Evolutionary conservation across 148 eudicot species (phyloP).

Genomic region (Polygonum aviculare): DNA sequence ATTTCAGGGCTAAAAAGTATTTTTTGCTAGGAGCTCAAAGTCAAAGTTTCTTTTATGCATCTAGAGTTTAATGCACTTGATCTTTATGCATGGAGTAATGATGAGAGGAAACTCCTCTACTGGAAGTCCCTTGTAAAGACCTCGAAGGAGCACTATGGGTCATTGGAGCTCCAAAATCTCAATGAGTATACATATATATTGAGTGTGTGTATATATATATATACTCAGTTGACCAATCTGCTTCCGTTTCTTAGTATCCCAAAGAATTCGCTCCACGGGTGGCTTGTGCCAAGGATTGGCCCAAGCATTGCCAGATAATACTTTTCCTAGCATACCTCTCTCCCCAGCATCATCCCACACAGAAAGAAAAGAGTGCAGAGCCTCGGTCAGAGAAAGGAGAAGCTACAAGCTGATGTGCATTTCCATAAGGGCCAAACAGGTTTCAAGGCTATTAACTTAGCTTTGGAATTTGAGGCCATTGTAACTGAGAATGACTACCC

Average conservation of each 20-base stretch:
- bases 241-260: not conserved
- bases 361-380: too few species aligned
- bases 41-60: not conserved
- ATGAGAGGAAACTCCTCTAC: not conserved
- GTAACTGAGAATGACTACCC: too few species aligned
- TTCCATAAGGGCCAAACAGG: too few species aligned
- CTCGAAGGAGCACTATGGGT: not conserved
- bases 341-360: too few species aligned
- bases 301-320: too few species aligned
- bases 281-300: not conserved
- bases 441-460: too few species aligned
- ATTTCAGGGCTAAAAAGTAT: not conserved
- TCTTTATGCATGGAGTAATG: not conserved
- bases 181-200: too few species aligned
- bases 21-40: not conserved
- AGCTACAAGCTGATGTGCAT: too few species aligned
- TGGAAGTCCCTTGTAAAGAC: not conserved
- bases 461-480: too few species aligned
- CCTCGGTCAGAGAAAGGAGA: too few species aligned
- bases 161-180: not conserved
- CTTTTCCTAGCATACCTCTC: too few species aligned
- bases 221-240: not conserved
- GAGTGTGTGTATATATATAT: too few species aligned
- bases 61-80: not conserved
- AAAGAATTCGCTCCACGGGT: not conserved